Evolutionary conservation across 176 grass and related monocot genomes (phyloP).

Genomic region (Triticum turgidum): DNA sequence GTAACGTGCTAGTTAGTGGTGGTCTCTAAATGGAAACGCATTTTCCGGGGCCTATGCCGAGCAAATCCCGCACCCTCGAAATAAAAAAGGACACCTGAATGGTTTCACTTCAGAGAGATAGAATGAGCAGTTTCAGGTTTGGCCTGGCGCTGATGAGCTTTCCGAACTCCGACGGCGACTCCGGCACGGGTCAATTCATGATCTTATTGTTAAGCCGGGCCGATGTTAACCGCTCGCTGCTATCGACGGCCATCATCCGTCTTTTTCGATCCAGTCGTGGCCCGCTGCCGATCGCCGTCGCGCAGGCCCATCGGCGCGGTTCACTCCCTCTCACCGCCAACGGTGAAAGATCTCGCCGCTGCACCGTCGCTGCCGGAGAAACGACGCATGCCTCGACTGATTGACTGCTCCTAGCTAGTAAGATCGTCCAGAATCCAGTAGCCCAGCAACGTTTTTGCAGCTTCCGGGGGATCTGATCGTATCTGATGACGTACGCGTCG

Average conservation of each 20-base stretch:
- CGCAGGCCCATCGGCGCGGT: background rate
- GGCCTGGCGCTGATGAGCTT: background rate
- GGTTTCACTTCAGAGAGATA: background rate
- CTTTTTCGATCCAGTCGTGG: conserved; percentile 19
- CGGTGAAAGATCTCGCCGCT: background rate
- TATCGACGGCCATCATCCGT: background rate
- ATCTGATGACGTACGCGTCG: background rate
- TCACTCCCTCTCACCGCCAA: background rate
- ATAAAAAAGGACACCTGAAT: background rate
- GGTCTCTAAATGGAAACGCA: background rate
- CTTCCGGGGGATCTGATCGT: background rate
- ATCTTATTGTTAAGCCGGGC: background rate
- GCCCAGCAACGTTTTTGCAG: background rate
- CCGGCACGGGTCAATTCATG: conserved; percentile 10
- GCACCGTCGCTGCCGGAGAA: conserved; percentile 21
- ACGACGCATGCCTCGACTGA: background rate
- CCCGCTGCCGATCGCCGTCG: background rate
- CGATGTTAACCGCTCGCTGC: background rate
- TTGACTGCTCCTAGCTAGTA: background rate
- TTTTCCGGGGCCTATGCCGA: conserved; percentile 5
- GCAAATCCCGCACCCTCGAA: background rate
- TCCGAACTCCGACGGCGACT: conserved; percentile 9
- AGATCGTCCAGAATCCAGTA: background rate
- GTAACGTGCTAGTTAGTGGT: background rate
- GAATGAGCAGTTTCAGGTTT: conserved; percentile 17